A percentile compares a stretch with the other conserved stretches of the same genome.
phyloP scores from a whole-genome alignment of 371 early-diverging fungal genomes.

The Mortierella sp. region DNA sequence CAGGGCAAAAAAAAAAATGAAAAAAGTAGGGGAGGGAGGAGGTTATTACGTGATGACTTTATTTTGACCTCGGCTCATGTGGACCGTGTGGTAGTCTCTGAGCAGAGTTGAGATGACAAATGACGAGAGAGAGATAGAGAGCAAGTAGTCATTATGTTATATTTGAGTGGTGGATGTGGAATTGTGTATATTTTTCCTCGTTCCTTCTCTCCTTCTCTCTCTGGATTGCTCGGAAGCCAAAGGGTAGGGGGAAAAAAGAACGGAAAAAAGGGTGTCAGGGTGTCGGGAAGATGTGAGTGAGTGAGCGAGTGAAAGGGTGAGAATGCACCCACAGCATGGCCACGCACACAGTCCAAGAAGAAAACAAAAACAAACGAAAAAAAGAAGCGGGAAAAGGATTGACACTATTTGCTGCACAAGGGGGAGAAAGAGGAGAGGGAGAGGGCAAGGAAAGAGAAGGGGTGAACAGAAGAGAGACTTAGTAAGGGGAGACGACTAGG shows the following conservation, averaged over 20 bases:
- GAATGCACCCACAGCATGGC: background rate
- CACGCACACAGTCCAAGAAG: background rate
- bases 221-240: background rate
- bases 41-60: background rate
- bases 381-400: constrained; percentile 4
- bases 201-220: no score
- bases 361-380: background rate
- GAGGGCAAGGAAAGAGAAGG: background rate
- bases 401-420: background rate
- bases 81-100: background rate
- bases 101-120: background rate
- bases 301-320: background rate
- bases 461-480: no score
- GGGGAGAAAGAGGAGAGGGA: background rate
- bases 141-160: background rate
- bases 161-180: background rate
- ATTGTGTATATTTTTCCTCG: background rate
- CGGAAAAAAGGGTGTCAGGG: background rate
- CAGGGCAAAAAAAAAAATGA: background rate
- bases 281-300: no score
- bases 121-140: background rate
- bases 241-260: background rate
- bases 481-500: no score
- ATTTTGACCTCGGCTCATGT: background rate
- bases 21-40: background rate